Evolutionary conservation across 2,329 filamentous ascomycete genomes (phyloP).

Genomic region (Didymella sp.): DNA sequence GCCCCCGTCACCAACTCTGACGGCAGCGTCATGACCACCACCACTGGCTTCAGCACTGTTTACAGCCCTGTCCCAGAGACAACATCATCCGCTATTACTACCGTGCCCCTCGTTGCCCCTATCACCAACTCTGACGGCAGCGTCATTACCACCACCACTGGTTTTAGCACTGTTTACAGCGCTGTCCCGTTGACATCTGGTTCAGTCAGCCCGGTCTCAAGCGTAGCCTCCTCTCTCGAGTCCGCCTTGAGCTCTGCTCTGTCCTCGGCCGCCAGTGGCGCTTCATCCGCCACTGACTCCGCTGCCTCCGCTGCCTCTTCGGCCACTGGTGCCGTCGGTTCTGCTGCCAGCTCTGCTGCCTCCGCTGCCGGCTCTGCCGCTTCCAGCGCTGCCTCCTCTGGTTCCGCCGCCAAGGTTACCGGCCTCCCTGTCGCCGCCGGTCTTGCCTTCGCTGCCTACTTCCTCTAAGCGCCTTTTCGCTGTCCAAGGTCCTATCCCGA

Average conservation of each 20-base stretch:
- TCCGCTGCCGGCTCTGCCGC: constrained; percentile 24
- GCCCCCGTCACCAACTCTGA: constrained; percentile 31
- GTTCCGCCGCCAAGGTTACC: constrained; percentile 44
- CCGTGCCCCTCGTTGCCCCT: constrained; percentile 29
- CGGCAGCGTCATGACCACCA: constrained; percentile 31
- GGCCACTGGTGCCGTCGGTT: constrained; percentile 22
- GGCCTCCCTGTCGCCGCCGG: constrained; percentile 48
- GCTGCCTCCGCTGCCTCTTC: constrained; percentile 23
- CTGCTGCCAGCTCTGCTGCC: constrained; percentile 11
- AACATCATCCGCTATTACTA: constrained; percentile 29
- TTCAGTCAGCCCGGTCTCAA: constrained; percentile 25
- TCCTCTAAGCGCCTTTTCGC: constrained; percentile 43
- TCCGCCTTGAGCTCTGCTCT: constrained; percentile 17
- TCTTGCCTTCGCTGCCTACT: constrained; percentile 46
- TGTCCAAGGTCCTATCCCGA: constrained; percentile 31
- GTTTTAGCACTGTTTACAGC: constrained; percentile 34
- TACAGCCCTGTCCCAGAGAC: no score
- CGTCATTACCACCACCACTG: constrained; percentile 33
- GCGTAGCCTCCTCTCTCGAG: constrained; percentile 22
- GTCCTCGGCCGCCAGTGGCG: constrained; percentile 12
- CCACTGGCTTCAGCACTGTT: constrained; percentile 35
- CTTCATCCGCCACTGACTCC: constrained; percentile 17
- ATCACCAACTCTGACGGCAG: constrained; percentile 32
- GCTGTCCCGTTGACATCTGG: no score
- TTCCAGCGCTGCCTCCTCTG: constrained; percentile 25